Conservation (phyloP, 768 basidiomycete species). For the Goffeauzyma gilvescens region DNA sequence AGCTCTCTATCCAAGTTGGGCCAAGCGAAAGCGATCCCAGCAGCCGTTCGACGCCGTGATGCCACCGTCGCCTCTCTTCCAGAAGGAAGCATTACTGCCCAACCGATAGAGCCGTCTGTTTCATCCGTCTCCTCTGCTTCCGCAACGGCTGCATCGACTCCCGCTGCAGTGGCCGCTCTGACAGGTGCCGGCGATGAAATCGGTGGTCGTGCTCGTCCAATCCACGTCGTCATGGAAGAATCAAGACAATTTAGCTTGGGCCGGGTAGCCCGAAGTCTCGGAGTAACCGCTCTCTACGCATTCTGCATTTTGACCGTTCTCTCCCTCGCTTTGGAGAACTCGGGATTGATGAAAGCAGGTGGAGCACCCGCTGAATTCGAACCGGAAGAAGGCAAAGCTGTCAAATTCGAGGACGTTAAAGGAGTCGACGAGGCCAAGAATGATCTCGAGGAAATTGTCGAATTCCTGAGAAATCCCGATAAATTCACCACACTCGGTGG, state of each 20-base stretch:
- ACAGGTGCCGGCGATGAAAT: slow-evolving; percentile 6
- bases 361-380: slow-evolving; percentile 59
- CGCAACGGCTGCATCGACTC: background rate
- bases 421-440: slow-evolving; percentile 94
- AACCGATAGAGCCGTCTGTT: background rate
- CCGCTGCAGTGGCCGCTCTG: background rate
- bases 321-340: slow-evolving; percentile 77
- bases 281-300: slow-evolving; percentile 9
- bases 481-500: slow-evolving; percentile 80
- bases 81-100: background rate
- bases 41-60: slow-evolving; percentile 8
- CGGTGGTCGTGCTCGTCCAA: slow-evolving; percentile 23
- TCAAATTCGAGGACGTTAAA: slow-evolving; percentile 88
- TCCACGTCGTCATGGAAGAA: slow-evolving; percentile 23
- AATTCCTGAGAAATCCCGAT: slow-evolving; percentile 83
- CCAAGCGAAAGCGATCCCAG: slow-evolving; percentile 3
- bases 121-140: background rate
- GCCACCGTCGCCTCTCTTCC: background rate
- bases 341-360: slow-evolving; percentile 76
- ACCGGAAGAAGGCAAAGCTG: slow-evolving; percentile 52
- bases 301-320: slow-evolving; percentile 53
- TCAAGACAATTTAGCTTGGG: slow-evolving; percentile 3
- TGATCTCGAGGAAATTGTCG: slow-evolving; percentile 83
- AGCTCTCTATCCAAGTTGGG: slow-evolving; percentile 6
- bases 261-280: slow-evolving; percentile 3